Evolutionary conservation across 176 grass and related monocot species (phyloP), one percentile per base, ranked within the genome.

Genomic region (Dendrocalamus sinicus): DNA sequence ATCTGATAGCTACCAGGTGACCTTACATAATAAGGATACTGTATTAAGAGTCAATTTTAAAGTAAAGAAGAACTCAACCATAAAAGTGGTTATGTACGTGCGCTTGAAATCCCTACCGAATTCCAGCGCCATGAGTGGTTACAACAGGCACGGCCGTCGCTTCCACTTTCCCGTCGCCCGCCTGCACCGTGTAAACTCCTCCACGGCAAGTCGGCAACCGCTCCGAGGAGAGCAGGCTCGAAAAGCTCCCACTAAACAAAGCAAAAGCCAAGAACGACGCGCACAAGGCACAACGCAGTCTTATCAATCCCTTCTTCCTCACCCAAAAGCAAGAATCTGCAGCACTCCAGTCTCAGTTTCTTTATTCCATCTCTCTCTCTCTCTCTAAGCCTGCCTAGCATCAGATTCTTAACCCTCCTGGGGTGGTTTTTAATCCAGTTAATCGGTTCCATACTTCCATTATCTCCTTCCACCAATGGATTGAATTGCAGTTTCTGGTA

Each of bases 381-480:
- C 67, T 24, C 22, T 9, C 4, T 10, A 14, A 74, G 2, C 32
- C 28, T 58, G 12, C 50, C 70, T 12, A 82, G 89, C 80, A 87
- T 90, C 89, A 41, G 84, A 87, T 87, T 78, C 89, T 44, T 22
- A 9, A 40, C 80, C 60, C 84, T 45, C 57, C 7, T 9, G 7
- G 3, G 0, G 41, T 50, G 30, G 67, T 69, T 87, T 78, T 75
- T 39, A n/a, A 7, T 73, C 67, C 65, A 8, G 32, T 48, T 67
- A 44, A 32, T 77, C 53, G 20, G 9, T 22, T 35, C 32, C 32
- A 35, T 4, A 35, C 32, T 3, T 28, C 50, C 71, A 26, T 13
- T 55, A 69, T 48, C 39, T 67, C 77, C 57, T 51, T 28, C 26
- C 86, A 71, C 67, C 87, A 51, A 32, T 78, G 45, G 63, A 73